Evolutionary conservation across 1,139 yeast genomes (phyloP), one percentile per base, ranked within the genome.

Genomic region (Yamadazyma sp.): DNA sequence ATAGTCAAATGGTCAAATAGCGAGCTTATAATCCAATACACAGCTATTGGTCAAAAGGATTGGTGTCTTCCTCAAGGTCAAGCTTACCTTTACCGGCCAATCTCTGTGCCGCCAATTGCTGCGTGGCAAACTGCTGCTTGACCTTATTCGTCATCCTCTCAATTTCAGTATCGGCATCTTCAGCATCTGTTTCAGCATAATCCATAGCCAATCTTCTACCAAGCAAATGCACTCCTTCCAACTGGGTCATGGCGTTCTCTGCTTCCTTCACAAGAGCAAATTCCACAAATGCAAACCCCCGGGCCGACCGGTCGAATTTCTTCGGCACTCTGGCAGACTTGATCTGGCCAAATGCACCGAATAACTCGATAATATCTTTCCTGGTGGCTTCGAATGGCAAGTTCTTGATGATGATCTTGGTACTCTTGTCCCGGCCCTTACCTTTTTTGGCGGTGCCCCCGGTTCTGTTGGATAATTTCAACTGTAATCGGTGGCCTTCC

Each of bases 241-340:
- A 76, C 58, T 90, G 94, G 52, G 82, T 82, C 90, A 92, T 86
- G n/a, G 97, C 98, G 57, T 73, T 81, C 58, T 86, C 96, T 2
- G 98, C 97, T 62, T 92, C 99, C 61, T 89, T 87, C 29, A 88
- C 75, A 33, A 94, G 70, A 14, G 85, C 71, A 56, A 86, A 94
- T 62, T 92, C 99, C 34, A 94, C 96, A 61, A 92, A 92, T 0
- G 98, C 98, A 69, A 92, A 92, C 58, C 99, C 99, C 60, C 98
- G 80, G 12, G 97, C 95, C 25, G 90, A 78, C 59, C 85, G 86
- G 72, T 92, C 95, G 69, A 90, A 89, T 61, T 94, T 94, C 76
- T 86, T 86, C 21, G 99, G 99, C 36, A 92, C 92, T 59, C 98
- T 83, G 33, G 90, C 96, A 2, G 97, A 86, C 54, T 90, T 88